Conservation (phyloP, 192 early-diverging fungal genomes). For the Coemansia sp. region DNA sequence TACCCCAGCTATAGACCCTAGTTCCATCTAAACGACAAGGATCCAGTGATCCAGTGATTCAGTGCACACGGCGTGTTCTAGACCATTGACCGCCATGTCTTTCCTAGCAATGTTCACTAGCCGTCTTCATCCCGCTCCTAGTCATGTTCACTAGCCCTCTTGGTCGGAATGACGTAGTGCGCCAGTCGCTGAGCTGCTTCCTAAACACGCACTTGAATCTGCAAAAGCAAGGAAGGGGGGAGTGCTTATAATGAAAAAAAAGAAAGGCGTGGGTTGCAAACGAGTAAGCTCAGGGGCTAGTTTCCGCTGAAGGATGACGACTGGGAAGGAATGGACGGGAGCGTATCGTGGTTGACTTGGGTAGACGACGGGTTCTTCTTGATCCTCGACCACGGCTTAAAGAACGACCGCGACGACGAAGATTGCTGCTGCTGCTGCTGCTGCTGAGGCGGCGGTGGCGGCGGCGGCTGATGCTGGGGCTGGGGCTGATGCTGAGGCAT, state of each 20-base stretch:
- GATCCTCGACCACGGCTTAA: slow-evolving; percentile 47
- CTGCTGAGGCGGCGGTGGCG: slow-evolving; percentile 6
- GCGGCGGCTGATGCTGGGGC: slow-evolving; percentile 1
- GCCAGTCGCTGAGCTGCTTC: no score
- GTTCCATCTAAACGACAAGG: no score
- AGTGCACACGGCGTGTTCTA: no score
- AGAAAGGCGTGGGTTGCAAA: background rate
- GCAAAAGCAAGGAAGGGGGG: background rate
- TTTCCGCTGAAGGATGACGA: slow-evolving; percentile 27
- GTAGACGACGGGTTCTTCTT: slow-evolving; percentile 41
- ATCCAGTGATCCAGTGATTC: no score
- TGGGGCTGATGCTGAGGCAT: no score
- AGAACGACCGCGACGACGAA: slow-evolving; percentile 28
- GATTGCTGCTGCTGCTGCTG: slow-evolving; percentile 19
- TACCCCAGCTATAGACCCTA: no score
- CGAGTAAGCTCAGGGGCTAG: slow-evolving; percentile 3
- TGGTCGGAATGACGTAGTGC: no score
- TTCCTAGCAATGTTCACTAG: no score
- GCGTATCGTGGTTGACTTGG: slow-evolving; percentile 29
- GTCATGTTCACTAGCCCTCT: no score
- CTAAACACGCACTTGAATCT: no score
- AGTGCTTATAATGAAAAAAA: background rate
- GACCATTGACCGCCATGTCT: no score
- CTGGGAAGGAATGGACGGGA: slow-evolving; percentile 32
- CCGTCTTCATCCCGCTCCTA: no score